phyloP scores from a whole-genome alignment of 2,329 filamentous ascomycete species.

The Xylariales sp. region DNA sequence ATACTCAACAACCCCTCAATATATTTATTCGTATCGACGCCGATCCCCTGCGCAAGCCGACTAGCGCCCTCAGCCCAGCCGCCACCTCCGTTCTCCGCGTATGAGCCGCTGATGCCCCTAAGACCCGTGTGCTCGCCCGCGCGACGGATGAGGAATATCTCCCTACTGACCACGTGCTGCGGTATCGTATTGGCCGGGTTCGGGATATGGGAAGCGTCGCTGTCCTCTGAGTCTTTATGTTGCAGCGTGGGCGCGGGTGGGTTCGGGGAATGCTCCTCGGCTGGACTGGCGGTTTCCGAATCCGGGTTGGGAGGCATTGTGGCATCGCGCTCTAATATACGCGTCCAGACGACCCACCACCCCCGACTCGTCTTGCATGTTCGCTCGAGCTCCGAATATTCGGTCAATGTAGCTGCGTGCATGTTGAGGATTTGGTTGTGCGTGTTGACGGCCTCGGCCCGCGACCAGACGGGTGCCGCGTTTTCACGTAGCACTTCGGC shows the following conservation, averaged over 20 bases:
- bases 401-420: conserved; percentile 59
- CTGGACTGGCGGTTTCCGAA: neutral
- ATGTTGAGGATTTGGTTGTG: conserved; percentile 73
- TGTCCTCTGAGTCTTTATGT: conserved; percentile 34
- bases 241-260: conserved; percentile 17
- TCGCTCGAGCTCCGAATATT: conserved; percentile 64
- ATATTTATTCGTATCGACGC: conserved; percentile 80
- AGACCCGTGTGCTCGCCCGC: conserved; percentile 64
- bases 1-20: conserved; percentile 78
- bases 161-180: conserved; percentile 58
- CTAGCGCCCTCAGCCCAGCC: conserved; percentile 67
- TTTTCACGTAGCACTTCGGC: conserved; percentile 41
- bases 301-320: conserved; percentile 9
- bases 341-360: conserved; percentile 77
- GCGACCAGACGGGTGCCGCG: conserved; percentile 61
- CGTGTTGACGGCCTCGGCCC: conserved; percentile 72
- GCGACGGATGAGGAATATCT: conserved; percentile 70
- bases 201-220: conserved; percentile 14
- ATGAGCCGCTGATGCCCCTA: conserved; percentile 50
- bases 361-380: conserved; percentile 74
- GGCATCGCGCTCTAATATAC: conserved; percentile 56
- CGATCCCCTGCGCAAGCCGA: conserved; percentile 76
- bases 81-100: conserved; percentile 52
- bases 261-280: conserved; percentile 7
- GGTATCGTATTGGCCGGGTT: conserved; percentile 13